phyloP scores from a whole-genome alignment of 768 basidiomycete genomes.

The Trametes coccinea region DNA sequence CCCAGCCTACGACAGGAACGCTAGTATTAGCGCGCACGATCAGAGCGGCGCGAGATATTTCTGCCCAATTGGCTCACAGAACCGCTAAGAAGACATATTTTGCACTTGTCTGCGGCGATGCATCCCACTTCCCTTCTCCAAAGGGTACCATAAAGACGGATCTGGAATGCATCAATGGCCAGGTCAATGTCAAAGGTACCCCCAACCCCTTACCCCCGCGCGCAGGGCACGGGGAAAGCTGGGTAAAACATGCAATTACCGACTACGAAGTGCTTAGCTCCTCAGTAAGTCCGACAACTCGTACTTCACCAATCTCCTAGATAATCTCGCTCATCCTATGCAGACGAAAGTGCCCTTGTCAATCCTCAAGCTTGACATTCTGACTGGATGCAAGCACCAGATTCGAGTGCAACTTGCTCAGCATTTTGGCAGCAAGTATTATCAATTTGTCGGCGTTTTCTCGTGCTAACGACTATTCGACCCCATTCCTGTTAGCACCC shows the following conservation, averaged over 20 bases:
- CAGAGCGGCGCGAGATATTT: not conserved
- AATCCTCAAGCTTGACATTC: not conserved
- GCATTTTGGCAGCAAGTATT: constrained; percentile 1
- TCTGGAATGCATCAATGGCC: constrained; percentile 1
- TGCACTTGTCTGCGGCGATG: constrained; percentile 11
- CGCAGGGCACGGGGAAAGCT: not conserved
- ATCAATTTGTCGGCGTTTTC: not conserved
- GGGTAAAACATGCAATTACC: not conserved
- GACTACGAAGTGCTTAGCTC: constrained; percentile 7
- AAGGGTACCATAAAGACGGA: constrained; percentile 2
- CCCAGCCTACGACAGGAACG: constrained; percentile 10
- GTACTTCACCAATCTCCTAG: not conserved
- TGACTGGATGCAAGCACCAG: constrained; percentile 12
- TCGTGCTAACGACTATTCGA: no score
- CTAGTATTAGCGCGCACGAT: constrained; percentile 1
- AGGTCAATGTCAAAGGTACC: not conserved
- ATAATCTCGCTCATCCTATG: not conserved
- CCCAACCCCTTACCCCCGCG: not conserved
- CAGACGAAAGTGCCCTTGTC: constrained; percentile 11
- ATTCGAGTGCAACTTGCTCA: constrained; percentile 15
- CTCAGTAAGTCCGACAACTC: not conserved
- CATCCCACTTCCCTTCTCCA: not conserved
- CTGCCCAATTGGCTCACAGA: not conserved
- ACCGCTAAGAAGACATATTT: constrained; percentile 11
- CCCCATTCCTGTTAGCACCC: constrained; percentile 7